A percentile compares a stretch with the other conserved stretches of the same genome.
These are phyloP conservation scores for Vigna mungo DNA, from an alignment of 306 rosid species.

Conservation along the genomic window DNA sequence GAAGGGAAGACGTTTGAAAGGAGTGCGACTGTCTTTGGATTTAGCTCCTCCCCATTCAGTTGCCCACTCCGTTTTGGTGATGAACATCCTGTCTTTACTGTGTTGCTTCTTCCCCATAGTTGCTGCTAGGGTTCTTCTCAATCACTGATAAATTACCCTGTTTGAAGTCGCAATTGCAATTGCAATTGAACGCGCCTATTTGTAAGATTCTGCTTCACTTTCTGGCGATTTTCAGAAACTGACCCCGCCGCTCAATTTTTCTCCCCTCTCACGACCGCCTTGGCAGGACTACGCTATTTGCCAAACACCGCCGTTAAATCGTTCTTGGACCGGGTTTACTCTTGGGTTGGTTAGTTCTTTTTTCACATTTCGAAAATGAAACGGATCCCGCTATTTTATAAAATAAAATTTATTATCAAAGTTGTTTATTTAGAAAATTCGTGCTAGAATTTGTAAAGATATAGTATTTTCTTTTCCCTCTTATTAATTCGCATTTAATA, in stretches of 20 bases:
- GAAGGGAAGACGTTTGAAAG: constrained; percentile 95
- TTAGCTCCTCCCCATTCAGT: constrained; percentile 99
- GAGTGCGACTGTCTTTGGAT: constrained; percentile 68
- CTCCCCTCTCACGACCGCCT: constrained; percentile 29
- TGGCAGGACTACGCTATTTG: background rate
- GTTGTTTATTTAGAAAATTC: background rate
- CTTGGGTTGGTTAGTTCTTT: background rate
- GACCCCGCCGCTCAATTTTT: background rate
- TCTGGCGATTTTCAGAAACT: constrained; percentile 13
- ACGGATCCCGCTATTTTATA: background rate
- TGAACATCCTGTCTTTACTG: constrained; percentile 91
- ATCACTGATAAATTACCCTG: background rate
- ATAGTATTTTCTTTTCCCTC: background rate
- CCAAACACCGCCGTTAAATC: constrained; percentile 27
- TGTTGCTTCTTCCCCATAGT: constrained; percentile 97
- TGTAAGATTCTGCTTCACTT: constrained; percentile 15
- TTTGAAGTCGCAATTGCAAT: background rate
- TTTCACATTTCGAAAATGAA: background rate
- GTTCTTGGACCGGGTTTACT: constrained; percentile 13
- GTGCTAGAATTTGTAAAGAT: background rate
- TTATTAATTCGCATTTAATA: background rate
- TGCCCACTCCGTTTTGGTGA: constrained; percentile 99
- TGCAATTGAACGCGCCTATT: background rate
- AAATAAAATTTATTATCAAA: background rate
- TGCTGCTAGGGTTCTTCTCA: constrained; percentile 44